These are phyloP conservation scores for Ceratobasidium sp. DNA, from an alignment of 1,284 basidiomycete genomes.

Conservation along the genomic window DNA sequence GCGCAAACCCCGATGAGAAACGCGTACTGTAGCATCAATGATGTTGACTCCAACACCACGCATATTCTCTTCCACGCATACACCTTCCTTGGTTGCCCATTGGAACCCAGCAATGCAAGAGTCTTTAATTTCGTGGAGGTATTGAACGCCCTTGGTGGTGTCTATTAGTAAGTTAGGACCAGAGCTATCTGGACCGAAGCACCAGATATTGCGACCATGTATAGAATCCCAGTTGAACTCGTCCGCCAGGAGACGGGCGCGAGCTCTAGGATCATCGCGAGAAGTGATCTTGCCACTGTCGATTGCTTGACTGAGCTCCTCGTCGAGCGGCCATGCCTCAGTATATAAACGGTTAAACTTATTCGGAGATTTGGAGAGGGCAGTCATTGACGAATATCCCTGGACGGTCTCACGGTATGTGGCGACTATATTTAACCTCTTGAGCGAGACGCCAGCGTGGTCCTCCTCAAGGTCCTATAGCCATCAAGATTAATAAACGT, in stretches of 20 bases:
- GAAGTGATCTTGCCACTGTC: conserved; percentile 92
- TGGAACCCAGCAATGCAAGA: conserved; percentile 99
- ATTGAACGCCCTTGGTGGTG: conserved; percentile 94
- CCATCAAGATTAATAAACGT: conserved; percentile 76
- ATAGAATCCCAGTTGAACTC: conserved; percentile 99
- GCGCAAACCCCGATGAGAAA: conserved; percentile 81
- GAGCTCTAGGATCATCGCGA: conserved; percentile 92
- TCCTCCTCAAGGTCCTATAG: conserved; percentile 76
- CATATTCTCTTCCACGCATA: conserved; percentile 62
- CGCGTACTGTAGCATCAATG: not conserved
- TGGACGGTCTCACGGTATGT: conserved; percentile 99
- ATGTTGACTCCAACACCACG: conserved; percentile 71
- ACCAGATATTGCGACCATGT: conserved; percentile 98
- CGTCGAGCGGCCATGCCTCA: conserved; percentile 89
- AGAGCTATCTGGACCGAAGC: conserved; percentile 97
- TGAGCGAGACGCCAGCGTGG: conserved; percentile 98
- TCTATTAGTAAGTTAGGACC: conserved; percentile 95
- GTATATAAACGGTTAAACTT: not conserved
- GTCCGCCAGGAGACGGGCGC: conserved; percentile 94
- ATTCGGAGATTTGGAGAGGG: conserved; percentile 53
- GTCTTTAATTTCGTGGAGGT: conserved; percentile 90
- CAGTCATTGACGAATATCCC: conserved; percentile 91
- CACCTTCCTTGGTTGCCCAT: conserved; percentile 98
- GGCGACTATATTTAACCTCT: conserved; percentile 99
- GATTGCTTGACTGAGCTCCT: conserved; percentile 94